Evolutionary conservation across 1,284 basidiomycete genomes (phyloP), one percentile per base, ranked within the genome.

Genomic region (Ceratobasidium sp.): DNA sequence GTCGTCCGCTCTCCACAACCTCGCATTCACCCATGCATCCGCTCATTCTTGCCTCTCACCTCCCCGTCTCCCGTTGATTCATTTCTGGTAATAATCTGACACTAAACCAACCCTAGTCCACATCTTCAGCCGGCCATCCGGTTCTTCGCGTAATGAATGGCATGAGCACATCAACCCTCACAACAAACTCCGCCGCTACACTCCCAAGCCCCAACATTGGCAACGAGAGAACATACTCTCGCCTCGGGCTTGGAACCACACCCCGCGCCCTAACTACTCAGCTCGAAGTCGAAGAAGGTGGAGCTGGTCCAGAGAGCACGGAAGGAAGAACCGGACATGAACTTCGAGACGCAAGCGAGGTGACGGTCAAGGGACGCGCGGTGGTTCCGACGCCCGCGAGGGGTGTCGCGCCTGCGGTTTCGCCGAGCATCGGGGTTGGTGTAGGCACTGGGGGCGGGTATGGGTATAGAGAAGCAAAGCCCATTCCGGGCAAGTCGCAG

Each of bases 71-170:
- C n/a, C n/a, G n/a, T n/a, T n/a, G n/a, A n/a, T n/a, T n/a, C n/a
- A n/a, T n/a, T n/a, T n/a, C n/a, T n/a, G n/a, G n/a, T n/a, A n/a
- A n/a, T 85, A 86, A 77, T 85, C 85, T 80, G 85, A 82, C 22
- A 81, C 79, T 76, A 81, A 83, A 85, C 87, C 80, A 85, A 81
- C 61, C 83, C 84, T 78, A 46, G 75, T 66, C 29, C 69, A 78
- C 62, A 67, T 77, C 76, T 71, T 68, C 73, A 17, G 49, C 71
- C 52, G 64, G 51, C 11, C 83, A 85, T 37, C 86, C 87, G 57
- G 88, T 89, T 70, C 88, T 97, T 57, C 91, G 91, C 81, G 94
- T 97, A 13, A 89, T 96, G 78, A 97, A 97, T 84, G 95, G 94
- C 64, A 86, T 92, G 69, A 92, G 90, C 78, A 85, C 87, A 13